These are phyloP conservation scores for Cercospora berteroae DNA, from an alignment of 2,329 filamentous ascomycete genomes.

Conservation along the genomic window DNA sequence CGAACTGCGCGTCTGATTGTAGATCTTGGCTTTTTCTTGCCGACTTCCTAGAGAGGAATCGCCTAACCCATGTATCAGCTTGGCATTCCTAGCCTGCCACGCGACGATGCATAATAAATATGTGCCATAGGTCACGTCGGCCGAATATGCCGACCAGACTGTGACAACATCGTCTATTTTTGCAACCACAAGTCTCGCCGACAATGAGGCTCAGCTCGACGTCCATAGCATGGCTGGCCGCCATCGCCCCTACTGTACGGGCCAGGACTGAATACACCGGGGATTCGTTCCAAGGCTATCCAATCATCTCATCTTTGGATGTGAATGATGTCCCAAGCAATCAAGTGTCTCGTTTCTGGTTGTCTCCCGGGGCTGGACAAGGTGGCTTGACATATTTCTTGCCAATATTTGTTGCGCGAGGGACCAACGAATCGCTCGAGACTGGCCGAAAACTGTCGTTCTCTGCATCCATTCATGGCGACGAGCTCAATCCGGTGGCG, in stretches of 20 bases:
- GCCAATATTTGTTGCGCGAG: constrained; percentile 41
- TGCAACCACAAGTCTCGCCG: background rate
- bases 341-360: constrained; percentile 40
- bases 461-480: constrained; percentile 42
- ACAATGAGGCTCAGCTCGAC: constrained; percentile 3
- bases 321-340: constrained; percentile 40
- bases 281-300: constrained; percentile 26
- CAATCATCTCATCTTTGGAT: constrained; percentile 32
- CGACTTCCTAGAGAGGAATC: constrained; percentile 18
- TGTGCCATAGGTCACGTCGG: background rate
- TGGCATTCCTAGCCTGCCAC: constrained; percentile 16
- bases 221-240: constrained; percentile 1
- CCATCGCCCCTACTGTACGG: background rate
- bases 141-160: constrained; percentile 1
- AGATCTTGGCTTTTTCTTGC: constrained; percentile 21
- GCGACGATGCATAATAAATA: constrained; percentile 14
- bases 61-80: constrained; percentile 17
- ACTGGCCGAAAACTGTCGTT: constrained; percentile 40
- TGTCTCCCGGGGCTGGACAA: constrained; percentile 41
- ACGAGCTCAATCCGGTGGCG: constrained; percentile 41
- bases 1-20: background rate
- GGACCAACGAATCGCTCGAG: constrained; percentile 38
- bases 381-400: constrained; percentile 41
- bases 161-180: background rate
- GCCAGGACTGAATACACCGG: constrained; percentile 25